Percentiles rank a stretch among this genome's conserved stretches.
These are phyloP conservation scores for Trichoderma atrobrunneum DNA, from an alignment of 2,329 filamentous ascomycete species.

Conservation along the genomic window DNA sequence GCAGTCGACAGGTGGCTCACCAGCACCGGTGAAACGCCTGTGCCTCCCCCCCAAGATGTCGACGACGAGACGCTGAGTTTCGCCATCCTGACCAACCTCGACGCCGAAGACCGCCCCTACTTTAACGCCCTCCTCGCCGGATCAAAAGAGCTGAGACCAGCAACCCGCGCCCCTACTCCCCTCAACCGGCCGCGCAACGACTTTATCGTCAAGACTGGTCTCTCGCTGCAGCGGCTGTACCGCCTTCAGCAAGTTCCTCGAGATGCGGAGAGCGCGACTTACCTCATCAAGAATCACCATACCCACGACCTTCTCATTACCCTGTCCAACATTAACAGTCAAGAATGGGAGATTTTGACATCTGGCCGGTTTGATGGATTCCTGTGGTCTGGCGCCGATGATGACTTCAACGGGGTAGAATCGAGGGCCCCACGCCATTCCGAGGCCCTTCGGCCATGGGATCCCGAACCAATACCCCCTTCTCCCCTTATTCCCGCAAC, in stretches of 20 bases:
- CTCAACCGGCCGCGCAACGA: conserved; percentile 64
- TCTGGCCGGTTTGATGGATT: conserved; percentile 96
- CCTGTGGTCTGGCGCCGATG: conserved; percentile 86
- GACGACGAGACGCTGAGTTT: conserved; percentile 94
- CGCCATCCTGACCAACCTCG: conserved; percentile 85
- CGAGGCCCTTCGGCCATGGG: conserved; percentile 42
- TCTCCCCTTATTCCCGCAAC: conserved; percentile 52
- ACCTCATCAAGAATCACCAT: conserved; percentile 75
- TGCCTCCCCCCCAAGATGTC: conserved; percentile 78
- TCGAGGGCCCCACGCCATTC: conserved; percentile 56
- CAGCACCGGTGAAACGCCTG: conserved; percentile 70
- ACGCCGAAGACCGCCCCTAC: conserved; percentile 69
- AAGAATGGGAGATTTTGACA: conserved; percentile 95
- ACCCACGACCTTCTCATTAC: conserved; percentile 87
- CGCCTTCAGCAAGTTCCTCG: conserved; percentile 69
- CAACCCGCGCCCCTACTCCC: conserved; percentile 66
- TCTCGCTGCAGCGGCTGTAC: conserved; percentile 83
- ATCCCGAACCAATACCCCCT: conserved; percentile 48
- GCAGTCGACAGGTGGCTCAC: conserved; percentile 88
- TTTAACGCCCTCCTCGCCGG: conserved; percentile 77
- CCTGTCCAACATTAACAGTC: conserved; percentile 78
- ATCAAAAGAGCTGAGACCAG: conserved; percentile 54
- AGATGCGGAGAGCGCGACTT: conserved; percentile 82
- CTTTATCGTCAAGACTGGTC: conserved; percentile 69
- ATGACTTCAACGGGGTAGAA: conserved; percentile 45